Evolutionary conservation across 169 alveolate species (phyloP), one percentile per base, ranked within the genome.

Genomic region (Babesia ovis): DNA sequence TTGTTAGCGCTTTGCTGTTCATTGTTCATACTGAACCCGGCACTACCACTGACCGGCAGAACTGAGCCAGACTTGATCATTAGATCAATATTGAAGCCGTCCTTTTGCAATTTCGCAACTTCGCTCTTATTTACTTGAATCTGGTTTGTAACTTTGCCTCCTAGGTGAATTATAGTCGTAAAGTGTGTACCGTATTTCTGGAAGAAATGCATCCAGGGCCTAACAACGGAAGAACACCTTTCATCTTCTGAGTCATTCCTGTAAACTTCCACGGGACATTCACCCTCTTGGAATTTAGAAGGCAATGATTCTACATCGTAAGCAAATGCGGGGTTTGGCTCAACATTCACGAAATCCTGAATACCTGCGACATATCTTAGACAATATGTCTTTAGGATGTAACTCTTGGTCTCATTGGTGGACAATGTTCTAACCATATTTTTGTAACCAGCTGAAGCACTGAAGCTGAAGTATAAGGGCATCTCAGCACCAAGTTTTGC

Each of bases 141-240:
- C 32, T 86, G 92, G 68, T 90, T 72, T 55, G 95, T 91, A 70
- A 91, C 83, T 57, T 91, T 91, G 6, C 95, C 95, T 32, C 95
- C 95, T 32, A 91, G 83, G 35, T 91, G 94, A 0, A 91, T 74
- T 35, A 84, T 85, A 16, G 84, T 77, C 34, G 91, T 87, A 43
- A 86, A 76, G 59, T 91, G 95, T 1, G 95, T 91, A 16, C 95
- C 95, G 73, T 73, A 89, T 48, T 73, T 77, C 59, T 85, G 48
- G 70, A 91, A 87, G 61, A 91, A 86, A 22, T 60, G 39, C 84
- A 91, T 90, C 95, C 95, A 91, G 43, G 79, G 60, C 31, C 54
- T 29, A 25, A 91, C 93, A 25, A 35, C 23, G 48, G 57, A 67
- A 45, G 62, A 62, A 51, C 95, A 91, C 45, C 29, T 83, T 22